Conservation (phyloP, 1,284 basidiomycete species). For the Malassezia caprae region DNA sequence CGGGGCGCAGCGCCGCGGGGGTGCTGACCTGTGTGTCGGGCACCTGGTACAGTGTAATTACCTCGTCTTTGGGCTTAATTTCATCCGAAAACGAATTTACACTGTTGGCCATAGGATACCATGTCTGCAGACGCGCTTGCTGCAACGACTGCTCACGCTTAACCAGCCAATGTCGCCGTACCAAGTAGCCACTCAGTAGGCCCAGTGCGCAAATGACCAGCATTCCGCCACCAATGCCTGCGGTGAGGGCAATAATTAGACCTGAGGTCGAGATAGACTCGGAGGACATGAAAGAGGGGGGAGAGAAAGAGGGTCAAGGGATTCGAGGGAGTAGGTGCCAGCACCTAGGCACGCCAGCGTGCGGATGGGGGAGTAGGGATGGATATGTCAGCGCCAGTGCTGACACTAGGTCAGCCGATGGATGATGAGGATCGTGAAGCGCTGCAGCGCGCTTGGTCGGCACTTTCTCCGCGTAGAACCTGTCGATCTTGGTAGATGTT, state of each 20-base stretch:
- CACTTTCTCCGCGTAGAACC: not conserved
- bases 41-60: not conserved
- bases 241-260: conserved; percentile 9
- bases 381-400: not conserved
- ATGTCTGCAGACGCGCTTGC: conserved; percentile 1
- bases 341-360: conserved; percentile 18
- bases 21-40: not conserved
- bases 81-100: not conserved
- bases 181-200: conserved; percentile 1
- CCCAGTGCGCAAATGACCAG: conserved; percentile 5
- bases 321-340: not conserved
- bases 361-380: not conserved
- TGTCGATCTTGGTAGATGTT: not conserved
- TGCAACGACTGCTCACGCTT: conserved; percentile 9
- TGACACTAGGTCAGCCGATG: not conserved
- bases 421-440: not conserved
- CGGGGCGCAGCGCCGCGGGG: not conserved
- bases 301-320: not conserved
- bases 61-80: not conserved
- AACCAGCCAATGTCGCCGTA: conserved; percentile 8
- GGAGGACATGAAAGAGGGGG: not conserved
- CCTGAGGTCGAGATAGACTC: not conserved
- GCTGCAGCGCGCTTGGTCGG: not conserved
- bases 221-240: conserved; percentile 10
- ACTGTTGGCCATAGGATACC: not conserved